These are phyloP conservation scores for Blastobotrys malaysiensis DNA, from an alignment of 1,139 yeast species.

Conservation along the genomic window DNA sequence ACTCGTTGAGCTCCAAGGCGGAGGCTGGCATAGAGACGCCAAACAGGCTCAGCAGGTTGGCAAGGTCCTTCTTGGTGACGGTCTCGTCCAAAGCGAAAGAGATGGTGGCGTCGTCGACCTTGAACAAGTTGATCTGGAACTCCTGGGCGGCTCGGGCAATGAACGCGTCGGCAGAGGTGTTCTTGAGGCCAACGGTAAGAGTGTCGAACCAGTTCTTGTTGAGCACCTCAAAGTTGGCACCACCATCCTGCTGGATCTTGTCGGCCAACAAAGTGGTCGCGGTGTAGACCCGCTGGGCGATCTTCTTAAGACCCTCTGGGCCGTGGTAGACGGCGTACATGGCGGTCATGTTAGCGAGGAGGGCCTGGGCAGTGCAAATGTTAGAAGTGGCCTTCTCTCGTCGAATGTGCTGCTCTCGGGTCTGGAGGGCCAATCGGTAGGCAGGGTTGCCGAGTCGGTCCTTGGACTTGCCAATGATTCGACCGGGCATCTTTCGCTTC, in stretches of 20 bases:
- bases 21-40: slow-evolving; percentile 20
- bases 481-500: slow-evolving; percentile 92
- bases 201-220: slow-evolving; percentile 84
- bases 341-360: slow-evolving; percentile 91
- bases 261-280: slow-evolving; percentile 67
- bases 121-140: slow-evolving; percentile 70
- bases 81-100: slow-evolving; percentile 87
- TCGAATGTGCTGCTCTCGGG: slow-evolving; percentile 96
- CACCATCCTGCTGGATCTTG: slow-evolving; percentile 35
- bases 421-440: slow-evolving; percentile 86
- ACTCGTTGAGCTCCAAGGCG: slow-evolving; percentile 15
- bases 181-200: slow-evolving; percentile 56
- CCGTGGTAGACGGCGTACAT: slow-evolving; percentile 97
- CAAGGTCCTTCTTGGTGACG: slow-evolving; percentile 57
- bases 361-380: slow-evolving; percentile 96
- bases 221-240: slow-evolving; percentile 32
- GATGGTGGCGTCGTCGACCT: slow-evolving; percentile 55
- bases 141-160: slow-evolving; percentile 53
- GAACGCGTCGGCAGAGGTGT: slow-evolving; percentile 49
- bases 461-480: slow-evolving; percentile 88
- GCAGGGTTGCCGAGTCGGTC: slow-evolving; percentile 90
- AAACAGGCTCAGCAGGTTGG: slow-evolving; percentile 50
- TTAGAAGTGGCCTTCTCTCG: slow-evolving; percentile 97
- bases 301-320: slow-evolving; percentile 76
- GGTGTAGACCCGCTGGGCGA: slow-evolving; percentile 75